phyloP scores from a whole-genome alignment of 345 rosid species.

The Salix brachista region DNA sequence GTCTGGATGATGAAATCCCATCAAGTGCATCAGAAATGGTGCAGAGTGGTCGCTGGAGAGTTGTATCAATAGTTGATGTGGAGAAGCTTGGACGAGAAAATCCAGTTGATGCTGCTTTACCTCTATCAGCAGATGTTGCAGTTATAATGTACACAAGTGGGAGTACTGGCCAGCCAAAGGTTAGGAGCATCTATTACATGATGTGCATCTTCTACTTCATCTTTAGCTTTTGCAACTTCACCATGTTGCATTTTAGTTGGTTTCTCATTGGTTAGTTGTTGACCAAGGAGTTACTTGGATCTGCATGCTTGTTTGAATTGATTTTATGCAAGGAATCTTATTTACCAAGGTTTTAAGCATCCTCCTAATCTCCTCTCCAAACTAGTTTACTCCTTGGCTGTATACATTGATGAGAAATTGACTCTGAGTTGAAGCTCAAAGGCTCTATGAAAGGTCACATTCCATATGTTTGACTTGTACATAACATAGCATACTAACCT shows the following conservation, averaged over 20 bases:
- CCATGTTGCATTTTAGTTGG: background rate
- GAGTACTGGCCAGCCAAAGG: conserved; percentile 98
- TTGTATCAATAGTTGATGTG: conserved; percentile 57
- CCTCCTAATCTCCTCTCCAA: background rate
- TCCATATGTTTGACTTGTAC: background rate
- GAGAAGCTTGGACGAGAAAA: conserved; percentile 72
- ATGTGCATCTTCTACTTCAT: background rate
- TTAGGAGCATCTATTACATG: conserved; percentile 25
- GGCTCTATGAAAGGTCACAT: background rate
- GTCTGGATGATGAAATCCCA: conserved; percentile 78
- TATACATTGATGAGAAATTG: background rate
- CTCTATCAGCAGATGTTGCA: conserved; percentile 75
- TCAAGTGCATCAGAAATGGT: conserved; percentile 40
- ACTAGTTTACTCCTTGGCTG: background rate
- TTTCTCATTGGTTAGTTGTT: background rate
- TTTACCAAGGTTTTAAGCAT: background rate
- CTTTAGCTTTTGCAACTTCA: conserved; percentile 4
- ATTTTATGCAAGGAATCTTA: background rate
- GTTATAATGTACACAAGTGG: conserved; percentile 99
- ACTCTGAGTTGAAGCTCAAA: background rate
- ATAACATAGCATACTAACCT: background rate
- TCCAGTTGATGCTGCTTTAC: conserved; percentile 64
- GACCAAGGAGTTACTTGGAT: background rate
- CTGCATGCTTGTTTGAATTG: background rate
- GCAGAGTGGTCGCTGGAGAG: conserved; percentile 52